These are phyloP conservation scores for Microcos paniculata DNA, from an alignment of 345 rosid genomes.

Conservation along the genomic window DNA sequence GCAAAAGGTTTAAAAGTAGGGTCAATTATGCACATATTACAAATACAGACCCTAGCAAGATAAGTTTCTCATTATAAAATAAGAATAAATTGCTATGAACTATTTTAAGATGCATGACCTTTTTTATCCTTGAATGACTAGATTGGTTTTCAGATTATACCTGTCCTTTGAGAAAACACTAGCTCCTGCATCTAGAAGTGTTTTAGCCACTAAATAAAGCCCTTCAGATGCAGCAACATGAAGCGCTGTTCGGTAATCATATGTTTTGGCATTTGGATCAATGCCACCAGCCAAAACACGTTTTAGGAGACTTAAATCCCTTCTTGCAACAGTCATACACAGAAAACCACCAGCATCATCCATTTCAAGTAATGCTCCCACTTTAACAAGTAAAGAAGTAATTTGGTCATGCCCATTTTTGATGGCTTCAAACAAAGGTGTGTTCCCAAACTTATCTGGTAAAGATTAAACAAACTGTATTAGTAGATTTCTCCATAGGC, in stretches of 20 bases:
- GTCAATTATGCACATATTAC: neutral
- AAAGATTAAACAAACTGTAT: neutral
- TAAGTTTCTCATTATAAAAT: neutral
- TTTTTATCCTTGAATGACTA: neutral
- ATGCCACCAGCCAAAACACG: conserved; percentile 57
- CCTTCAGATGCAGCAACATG: conserved; percentile 87
- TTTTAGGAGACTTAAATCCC: conserved; percentile 54
- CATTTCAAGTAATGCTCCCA: conserved; percentile 53
- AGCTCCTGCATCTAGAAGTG: conserved; percentile 70
- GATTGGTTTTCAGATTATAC: conserved; percentile 23
- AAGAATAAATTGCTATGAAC: neutral
- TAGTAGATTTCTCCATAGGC: neutral
- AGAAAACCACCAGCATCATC: conserved; percentile 72
- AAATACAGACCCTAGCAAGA: neutral
- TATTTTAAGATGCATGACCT: neutral
- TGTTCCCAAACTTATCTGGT: conserved; percentile 66
- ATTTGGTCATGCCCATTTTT: conserved; percentile 67
- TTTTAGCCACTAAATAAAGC: conserved; percentile 36
- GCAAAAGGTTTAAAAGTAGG: neutral
- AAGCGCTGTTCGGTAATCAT: conserved; percentile 74
- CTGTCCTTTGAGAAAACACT: conserved; percentile 70
- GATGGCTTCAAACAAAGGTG: conserved; percentile 79
- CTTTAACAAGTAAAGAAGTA: conserved; percentile 52
- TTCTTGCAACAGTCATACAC: conserved; percentile 54
- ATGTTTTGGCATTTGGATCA: conserved; percentile 68